A percentile compares a stretch with the other conserved stretches of the same genome.
phyloP scores from a whole-genome alignment of 2,329 filamentous ascomycete genomes.

The Colletotrichum tabaci region DNA sequence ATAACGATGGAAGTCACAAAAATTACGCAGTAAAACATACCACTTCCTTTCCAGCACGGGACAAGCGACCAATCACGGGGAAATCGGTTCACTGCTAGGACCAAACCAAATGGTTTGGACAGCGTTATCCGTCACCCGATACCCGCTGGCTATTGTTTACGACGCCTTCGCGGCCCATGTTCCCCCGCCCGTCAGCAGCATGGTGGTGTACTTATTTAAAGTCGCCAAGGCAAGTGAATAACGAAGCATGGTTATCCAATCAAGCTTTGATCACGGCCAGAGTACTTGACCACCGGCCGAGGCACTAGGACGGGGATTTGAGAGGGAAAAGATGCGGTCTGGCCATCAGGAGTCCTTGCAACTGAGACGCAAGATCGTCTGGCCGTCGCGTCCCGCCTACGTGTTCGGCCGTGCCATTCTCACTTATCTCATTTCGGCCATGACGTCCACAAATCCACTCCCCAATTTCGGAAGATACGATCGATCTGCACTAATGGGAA shows the following conservation, averaged over 20 bases:
- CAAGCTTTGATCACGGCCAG: slow-evolving; percentile 24
- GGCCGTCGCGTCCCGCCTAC: slow-evolving; percentile 10
- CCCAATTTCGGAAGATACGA: slow-evolving; percentile 41
- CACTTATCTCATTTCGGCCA: slow-evolving; percentile 36
- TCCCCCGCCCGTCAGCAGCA: no score
- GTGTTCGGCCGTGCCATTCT: slow-evolving; percentile 7
- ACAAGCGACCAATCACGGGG: slow-evolving; percentile 9
- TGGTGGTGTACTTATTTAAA: background rate
- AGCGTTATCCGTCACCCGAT: slow-evolving; percentile 6
- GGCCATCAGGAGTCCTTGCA: background rate
- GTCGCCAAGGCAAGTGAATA: slow-evolving; percentile 21
- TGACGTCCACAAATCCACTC: slow-evolving; percentile 39
- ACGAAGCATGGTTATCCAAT: slow-evolving; percentile 19
- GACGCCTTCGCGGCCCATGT: background rate
- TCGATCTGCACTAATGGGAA: slow-evolving; percentile 40
- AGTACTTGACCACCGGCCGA: slow-evolving; percentile 6
- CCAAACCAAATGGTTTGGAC: slow-evolving; percentile 14
- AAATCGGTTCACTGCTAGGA: slow-evolving; percentile 12
- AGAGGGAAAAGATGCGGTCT: slow-evolving; percentile 5
- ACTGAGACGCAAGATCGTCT: slow-evolving; percentile 1
- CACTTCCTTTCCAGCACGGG: background rate
- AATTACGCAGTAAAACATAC: background rate
- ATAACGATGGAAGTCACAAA: slow-evolving; percentile 21
- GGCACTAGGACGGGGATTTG: background rate
- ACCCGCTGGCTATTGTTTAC: background rate